A percentile compares a stretch with the other conserved stretches of the same genome.
Evolutionary conservation across 306 rosid species (phyloP).

Genomic region (Echinosophora koreensis): DNA sequence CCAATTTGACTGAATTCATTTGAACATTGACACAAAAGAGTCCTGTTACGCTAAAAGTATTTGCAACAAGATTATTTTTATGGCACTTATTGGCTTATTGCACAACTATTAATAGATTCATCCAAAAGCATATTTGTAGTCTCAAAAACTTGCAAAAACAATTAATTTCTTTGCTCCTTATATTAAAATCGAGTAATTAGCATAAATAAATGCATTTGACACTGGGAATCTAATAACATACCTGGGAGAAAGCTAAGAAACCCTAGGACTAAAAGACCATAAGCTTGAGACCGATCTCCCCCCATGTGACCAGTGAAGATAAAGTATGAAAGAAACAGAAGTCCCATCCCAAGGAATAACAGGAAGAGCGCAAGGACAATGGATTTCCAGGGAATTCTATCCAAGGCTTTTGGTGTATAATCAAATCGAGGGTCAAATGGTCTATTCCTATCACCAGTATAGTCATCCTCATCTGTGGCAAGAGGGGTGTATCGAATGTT

Average conservation of each 20-base stretch:
- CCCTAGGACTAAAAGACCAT: slow-evolving; percentile 87
- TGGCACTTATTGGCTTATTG: slow-evolving; percentile 16
- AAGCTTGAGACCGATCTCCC: slow-evolving; percentile 91
- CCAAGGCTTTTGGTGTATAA: slow-evolving; percentile 77
- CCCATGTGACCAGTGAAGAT: slow-evolving; percentile 94
- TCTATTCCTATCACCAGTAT: slow-evolving; percentile 48
- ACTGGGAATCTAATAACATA: slow-evolving; percentile 40
- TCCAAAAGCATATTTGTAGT: slow-evolving; percentile 19
- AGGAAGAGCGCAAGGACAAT: slow-evolving; percentile 86
- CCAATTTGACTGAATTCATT: slow-evolving; percentile 26
- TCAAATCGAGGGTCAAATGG: slow-evolving; percentile 86
- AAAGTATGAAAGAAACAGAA: slow-evolving; percentile 85
- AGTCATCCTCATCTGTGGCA: slow-evolving; percentile 65
- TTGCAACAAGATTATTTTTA: background rate
- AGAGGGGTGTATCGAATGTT: slow-evolving; percentile 68
- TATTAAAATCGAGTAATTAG: slow-evolving; percentile 19
- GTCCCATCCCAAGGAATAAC: slow-evolving; percentile 72
- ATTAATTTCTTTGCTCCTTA: slow-evolving; percentile 5
- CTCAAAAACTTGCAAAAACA: slow-evolving; percentile 16
- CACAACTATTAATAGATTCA: slow-evolving; percentile 27
- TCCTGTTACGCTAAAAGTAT: background rate
- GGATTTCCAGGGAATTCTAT: slow-evolving; percentile 96
- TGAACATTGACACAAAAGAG: slow-evolving; percentile 18
- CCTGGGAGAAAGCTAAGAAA: slow-evolving; percentile 95
- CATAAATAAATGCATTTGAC: slow-evolving; percentile 24